These are phyloP conservation scores for Tylopilus subfusipes DNA, from an alignment of 768 basidiomycete genomes.

Conservation along the genomic window DNA sequence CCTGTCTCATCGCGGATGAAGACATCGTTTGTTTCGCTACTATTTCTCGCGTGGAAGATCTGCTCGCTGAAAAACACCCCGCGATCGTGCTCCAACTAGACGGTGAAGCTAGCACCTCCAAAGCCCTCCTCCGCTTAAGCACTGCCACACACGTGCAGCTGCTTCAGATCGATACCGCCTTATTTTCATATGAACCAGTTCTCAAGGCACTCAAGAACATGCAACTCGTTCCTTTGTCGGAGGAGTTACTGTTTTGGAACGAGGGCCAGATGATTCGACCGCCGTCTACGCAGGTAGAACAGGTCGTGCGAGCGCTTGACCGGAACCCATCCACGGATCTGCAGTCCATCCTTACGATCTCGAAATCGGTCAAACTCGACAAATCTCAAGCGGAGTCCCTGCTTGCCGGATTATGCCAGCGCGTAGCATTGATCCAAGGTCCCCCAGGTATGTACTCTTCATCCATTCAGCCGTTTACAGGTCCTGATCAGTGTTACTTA, in stretches of 20 bases:
- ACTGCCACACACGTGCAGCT: constrained; percentile 37
- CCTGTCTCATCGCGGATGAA: constrained; percentile 49
- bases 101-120: constrained; percentile 38
- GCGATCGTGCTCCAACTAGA: constrained; percentile 54
- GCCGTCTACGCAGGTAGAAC: constrained; percentile 1
- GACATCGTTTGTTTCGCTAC: constrained; percentile 52
- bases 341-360: constrained; percentile 31
- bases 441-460: constrained; percentile 51
- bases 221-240: constrained; percentile 43
- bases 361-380: constrained; percentile 48
- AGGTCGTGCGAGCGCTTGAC: constrained; percentile 29
- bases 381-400: constrained; percentile 46
- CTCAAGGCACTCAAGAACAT: constrained; percentile 54
- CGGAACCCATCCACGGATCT: constrained; percentile 40
- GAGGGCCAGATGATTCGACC: constrained; percentile 18
- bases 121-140: constrained; percentile 41
- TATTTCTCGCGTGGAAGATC: constrained; percentile 52
- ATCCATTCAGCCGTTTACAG: not conserved
- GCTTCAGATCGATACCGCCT: constrained; percentile 57
- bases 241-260: constrained; percentile 57
- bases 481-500: not conserved
- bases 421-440: constrained; percentile 63
- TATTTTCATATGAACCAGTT: constrained; percentile 64
- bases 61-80: constrained; percentile 46
- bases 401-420: constrained; percentile 51